A percentile compares a stretch with the other conserved stretches of the same genome.
Conservation (phyloP, 1,284 basidiomycete genomes). For the Phaffia rhodozyma region DNA sequence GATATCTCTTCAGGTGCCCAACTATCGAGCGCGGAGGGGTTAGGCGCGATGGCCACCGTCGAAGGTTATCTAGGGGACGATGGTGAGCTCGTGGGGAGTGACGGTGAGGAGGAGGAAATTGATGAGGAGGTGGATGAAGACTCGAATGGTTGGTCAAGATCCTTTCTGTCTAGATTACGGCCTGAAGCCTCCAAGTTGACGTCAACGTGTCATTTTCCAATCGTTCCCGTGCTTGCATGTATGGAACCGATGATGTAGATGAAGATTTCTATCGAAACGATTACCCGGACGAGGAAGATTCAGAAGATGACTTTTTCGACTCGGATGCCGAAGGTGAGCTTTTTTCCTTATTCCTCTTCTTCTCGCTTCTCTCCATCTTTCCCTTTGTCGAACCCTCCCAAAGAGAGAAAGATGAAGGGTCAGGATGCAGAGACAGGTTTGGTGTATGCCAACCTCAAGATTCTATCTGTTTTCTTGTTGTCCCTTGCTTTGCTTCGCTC, state of each 20-base stretch:
- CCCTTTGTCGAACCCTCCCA: no score
- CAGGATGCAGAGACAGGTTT: no score
- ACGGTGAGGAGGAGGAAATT: background rate
- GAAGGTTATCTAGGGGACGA: slow-evolving; percentile 2
- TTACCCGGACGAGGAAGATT: slow-evolving; percentile 38
- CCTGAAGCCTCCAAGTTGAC: background rate
- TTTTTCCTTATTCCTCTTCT: no score
- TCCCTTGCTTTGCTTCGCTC: no score
- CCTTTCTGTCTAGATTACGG: background rate
- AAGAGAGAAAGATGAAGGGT: no score
- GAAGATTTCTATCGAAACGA: slow-evolving; percentile 38
- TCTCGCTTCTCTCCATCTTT: no score
- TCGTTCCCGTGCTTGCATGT: background rate
- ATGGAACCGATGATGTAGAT: slow-evolving; percentile 20
- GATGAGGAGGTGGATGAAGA: slow-evolving; percentile 36
- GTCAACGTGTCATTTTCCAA: background rate
- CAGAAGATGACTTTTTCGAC: slow-evolving; percentile 5
- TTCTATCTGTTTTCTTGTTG: no score
- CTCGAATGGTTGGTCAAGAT: slow-evolving; percentile 25
- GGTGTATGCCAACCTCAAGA: no score
- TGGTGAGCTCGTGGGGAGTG: slow-evolving; percentile 6
- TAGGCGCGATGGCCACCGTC: slow-evolving; percentile 15
- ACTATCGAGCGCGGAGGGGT: background rate
- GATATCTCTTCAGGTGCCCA: slow-evolving; percentile 20
- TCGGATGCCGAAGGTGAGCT: no score